These are phyloP conservation scores for Leishmania gerbilli DNA, from an alignment of 208 protist species.

Conservation along the genomic window DNA sequence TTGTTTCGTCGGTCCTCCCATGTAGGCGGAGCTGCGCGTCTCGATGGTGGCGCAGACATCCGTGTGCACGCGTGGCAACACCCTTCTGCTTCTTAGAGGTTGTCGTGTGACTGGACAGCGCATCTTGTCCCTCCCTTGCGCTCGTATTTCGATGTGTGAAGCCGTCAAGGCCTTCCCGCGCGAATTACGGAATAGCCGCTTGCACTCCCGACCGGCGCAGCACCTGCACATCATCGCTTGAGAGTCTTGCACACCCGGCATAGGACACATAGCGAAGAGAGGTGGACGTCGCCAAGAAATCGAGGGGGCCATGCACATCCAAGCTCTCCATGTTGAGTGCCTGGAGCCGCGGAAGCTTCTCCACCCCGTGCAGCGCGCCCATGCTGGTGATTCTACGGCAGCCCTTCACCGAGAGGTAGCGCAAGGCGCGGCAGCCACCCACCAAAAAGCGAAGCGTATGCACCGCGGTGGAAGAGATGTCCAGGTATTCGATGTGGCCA, in stretches of 20 bases:
- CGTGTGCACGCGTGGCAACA: not conserved
- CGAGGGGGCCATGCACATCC: slow-evolving; percentile 8
- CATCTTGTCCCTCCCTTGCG: not conserved
- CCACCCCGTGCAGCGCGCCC: slow-evolving; percentile 39
- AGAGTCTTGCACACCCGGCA: slow-evolving; percentile 20
- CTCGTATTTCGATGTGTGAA: not conserved
- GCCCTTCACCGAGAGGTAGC: slow-evolving; percentile 37
- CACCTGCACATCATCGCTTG: slow-evolving; percentile 12
- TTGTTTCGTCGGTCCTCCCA: not conserved
- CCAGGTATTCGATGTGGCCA: slow-evolving; percentile 38
- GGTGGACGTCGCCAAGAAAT: slow-evolving; percentile 25
- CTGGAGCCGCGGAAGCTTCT: slow-evolving; percentile 39
- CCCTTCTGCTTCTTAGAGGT: not conserved
- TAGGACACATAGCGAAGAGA: slow-evolving; percentile 32
- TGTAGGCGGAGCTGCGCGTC: not conserved
- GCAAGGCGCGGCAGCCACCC: slow-evolving; percentile 32
- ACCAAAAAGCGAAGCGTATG: slow-evolving; percentile 33
- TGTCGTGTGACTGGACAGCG: not conserved
- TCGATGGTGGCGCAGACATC: not conserved
- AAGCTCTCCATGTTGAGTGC: slow-evolving; percentile 44
- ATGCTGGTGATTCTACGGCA: slow-evolving; percentile 24
- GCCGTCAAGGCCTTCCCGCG: not conserved
- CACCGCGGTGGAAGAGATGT: slow-evolving; percentile 46
- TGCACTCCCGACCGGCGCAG: slow-evolving; percentile 11
- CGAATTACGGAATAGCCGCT: not conserved